A percentile compares a stretch with the other conserved stretches of the same genome.
These are phyloP conservation scores for Calycina marina DNA, from an alignment of 2,329 filamentous ascomycete species.

Conservation along the genomic window DNA sequence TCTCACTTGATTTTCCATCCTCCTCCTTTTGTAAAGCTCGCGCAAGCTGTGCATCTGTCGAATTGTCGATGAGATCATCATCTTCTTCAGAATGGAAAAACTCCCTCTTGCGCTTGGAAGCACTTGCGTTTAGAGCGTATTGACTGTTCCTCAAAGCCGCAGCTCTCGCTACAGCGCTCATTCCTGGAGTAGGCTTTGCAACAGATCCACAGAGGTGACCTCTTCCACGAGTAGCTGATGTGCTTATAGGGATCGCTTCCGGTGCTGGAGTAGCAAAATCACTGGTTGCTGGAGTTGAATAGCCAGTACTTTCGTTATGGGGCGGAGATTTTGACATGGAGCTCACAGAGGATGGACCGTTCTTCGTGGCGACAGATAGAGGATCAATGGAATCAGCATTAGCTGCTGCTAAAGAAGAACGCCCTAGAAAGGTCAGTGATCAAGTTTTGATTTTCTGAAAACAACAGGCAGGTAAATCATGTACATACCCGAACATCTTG, in stretches of 20 bases:
- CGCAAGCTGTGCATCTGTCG: constrained; percentile 37
- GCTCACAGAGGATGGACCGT: no score
- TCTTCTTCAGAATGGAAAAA: constrained; percentile 28
- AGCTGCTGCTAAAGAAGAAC: no score
- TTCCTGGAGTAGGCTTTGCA: constrained; percentile 7
- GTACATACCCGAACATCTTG: no score
- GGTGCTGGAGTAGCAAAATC: constrained; percentile 33
- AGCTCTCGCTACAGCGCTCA: constrained; percentile 31
- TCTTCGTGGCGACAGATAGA: no score
- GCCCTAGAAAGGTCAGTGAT: no score
- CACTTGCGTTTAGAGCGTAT: constrained; percentile 29
- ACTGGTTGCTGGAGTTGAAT: constrained; percentile 49
- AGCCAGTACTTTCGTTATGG: constrained; percentile 30
- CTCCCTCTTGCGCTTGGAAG: constrained; percentile 28
- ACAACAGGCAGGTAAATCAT: no score
- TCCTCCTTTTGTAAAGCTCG: constrained; percentile 40
- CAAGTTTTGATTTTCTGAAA: no score
- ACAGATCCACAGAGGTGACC: constrained; percentile 9
- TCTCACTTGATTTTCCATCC: constrained; percentile 22
- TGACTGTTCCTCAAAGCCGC: constrained; percentile 33
- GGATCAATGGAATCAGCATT: no score
- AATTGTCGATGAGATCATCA: constrained; percentile 25
- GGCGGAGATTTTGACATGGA: no score
- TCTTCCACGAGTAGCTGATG: constrained; percentile 13
- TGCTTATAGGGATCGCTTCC: constrained; percentile 20